Evolutionary conservation across 2,329 filamentous ascomycete species (phyloP), one percentile per base, ranked within the genome.

Genomic region (Hymenoscyphus fructigenus): DNA sequence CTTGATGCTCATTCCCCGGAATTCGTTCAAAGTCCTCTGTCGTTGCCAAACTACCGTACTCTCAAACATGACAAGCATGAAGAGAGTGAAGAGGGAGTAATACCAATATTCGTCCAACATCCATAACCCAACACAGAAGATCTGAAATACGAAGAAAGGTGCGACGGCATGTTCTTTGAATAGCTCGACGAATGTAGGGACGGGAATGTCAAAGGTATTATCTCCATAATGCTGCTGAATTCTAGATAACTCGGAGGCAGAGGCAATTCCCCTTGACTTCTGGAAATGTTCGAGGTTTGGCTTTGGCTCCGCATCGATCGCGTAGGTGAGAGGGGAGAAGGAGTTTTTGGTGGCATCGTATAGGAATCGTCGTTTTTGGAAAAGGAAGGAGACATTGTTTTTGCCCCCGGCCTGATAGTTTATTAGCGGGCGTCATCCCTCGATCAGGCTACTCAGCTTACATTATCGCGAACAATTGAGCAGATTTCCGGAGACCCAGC

Each of bases 61-160:
- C 82, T 99, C 95, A 73, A 99, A 99, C 65, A 88, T 89, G 71
- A 99, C 92, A 63, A 99, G 87, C 96, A 99, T 99, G 81, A 98
- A 93, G 26, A 99, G 88, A 0, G 96, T 99, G 79, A 99, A 99
- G 23, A 99, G 86, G 67, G 95, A 98, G 81, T 99, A 99, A 83
- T 99, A 99, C 95, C 96, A 99, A 81, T 98, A 99, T 80, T 99
- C 96, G 76, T 99, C 95, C 76, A 99, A 82, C 88, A 98, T 92
- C 95, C 95, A 99, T 67, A 99, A 82, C 17, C 95, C 96, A 65
- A 99, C 95, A 73, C 96, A 99, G 82, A 99, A 99, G 67, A 99
- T 84, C 83, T 99, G 95, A 81, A 99, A 99, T 68, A 99, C 93
- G 79, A 99, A 99, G 83, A 99, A 99, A 5, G 95, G 95, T 26